Base-by-base conservation (phyloP, 208 protist species). In the Acanthamoeba triangularis region DNA sequence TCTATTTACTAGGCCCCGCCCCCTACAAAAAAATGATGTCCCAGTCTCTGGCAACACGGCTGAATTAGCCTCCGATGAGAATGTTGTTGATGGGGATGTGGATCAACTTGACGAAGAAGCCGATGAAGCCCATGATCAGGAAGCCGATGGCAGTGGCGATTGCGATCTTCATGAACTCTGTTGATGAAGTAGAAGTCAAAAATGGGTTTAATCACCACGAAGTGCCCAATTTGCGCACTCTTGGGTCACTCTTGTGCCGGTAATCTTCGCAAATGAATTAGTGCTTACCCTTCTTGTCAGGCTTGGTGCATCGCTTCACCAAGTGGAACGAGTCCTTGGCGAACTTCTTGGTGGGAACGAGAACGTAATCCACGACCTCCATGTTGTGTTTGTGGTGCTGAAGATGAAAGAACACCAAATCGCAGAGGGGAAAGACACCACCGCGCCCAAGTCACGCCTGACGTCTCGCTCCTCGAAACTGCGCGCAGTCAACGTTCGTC, bases 51-150 rank as follows among this genome's bases (percentile, higher is more conserved):
- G 14, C 25, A 23, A 25, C 23, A n/a, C 35, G 7, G n/a, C 10
- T 72, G 28, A 30, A 4, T 82, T 28, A 82, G 74, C 74, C 74
- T 95, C 98, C 98, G 49, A 98, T 96, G 59, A 98, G 96, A 87
- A 98, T 98, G 91, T 98, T 98, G 97, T 98, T 98, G 97, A 99
- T 99, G 63, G 98, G 98, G 52, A 99, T 99, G 96, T 98, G 98
- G 78, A 99, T 97, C 18, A 99, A 96, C 96, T 98, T 98, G 54
- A 99, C 97, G 93, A 98, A 98, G 97, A 98, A 99, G 37, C 98
- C 98, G 93, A 99, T 98, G 97, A 98, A 98, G 44, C 98, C 98
- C 98, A 99, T 98, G 67, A 99, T 96, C 28, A 95, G 8, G 93
- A 99, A 99, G 44, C 98, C 98, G 88, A 98, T 49, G 35, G 96